phyloP scores from a whole-genome alignment of 148 eudicot species.

The Hydrangea macrophylla region DNA sequence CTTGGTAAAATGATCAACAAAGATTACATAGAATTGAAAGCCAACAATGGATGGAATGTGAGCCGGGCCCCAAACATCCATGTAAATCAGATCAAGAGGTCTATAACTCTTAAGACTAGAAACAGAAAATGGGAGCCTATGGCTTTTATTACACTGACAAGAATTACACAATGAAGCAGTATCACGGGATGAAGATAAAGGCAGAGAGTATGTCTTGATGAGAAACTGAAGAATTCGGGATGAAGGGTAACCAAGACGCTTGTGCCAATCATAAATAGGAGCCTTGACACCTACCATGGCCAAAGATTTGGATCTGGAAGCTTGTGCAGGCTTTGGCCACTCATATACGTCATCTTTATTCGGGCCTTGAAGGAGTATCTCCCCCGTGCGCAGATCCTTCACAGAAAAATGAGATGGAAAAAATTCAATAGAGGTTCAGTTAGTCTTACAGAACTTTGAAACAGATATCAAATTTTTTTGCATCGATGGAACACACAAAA shows the following conservation, averaged over 20 bases:
- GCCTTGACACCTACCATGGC: not conserved
- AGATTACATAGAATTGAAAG: not conserved
- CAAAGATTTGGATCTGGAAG: too few species aligned
- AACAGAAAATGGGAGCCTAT: not conserved
- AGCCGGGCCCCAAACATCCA: constrained; percentile 8
- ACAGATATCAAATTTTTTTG: too few species aligned
- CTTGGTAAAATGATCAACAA: constrained; percentile 8
- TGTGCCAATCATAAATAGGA: not conserved
- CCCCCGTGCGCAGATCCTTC: not conserved
- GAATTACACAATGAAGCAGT: not conserved
- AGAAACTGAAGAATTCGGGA: not conserved
- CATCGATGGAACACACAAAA: too few species aligned
- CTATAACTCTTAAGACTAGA: not conserved
- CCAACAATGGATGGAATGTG: not conserved
- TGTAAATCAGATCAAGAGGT: not conserved
- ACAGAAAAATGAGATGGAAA: not conserved
- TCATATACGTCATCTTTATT: not conserved
- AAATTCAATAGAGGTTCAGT: not conserved
- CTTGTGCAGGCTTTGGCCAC: not conserved
- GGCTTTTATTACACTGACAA: constrained; percentile 2
- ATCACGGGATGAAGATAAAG: not conserved
- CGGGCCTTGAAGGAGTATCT: not conserved
- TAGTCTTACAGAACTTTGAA: not conserved
- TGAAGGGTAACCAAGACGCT: not conserved
- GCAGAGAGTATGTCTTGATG: not conserved